Base-by-base conservation (phyloP, 495 filamentous ascomycete species). In the Annulohypoxylon maeteangense region DNA sequence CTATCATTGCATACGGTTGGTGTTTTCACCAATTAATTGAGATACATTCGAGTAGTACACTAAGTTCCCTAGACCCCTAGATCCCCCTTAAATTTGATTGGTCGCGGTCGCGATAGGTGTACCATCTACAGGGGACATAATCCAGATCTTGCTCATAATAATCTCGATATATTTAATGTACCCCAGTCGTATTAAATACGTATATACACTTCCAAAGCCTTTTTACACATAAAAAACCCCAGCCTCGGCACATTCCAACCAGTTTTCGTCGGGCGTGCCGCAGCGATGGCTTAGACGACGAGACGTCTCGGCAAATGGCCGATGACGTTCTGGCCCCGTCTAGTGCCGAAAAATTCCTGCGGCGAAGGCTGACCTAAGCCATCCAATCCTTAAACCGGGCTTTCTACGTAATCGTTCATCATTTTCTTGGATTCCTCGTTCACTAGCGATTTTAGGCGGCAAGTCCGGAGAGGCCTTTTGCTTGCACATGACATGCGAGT, bases 321-420 rank as follows among this genome's bases (percentile, higher is more conserved):
- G 29, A 54, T 54, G 25, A 54, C 50, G 50, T 54, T 34, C n/a
- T 20, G 29, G 27, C 29, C 27, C 50, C 27, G 29, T 54, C 11
- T 34, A 20, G 12, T 54, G 50, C 50, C 50, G 29, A 4, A n/a
- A 1, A 34, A 32, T 31, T 31, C 50, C 16, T 54, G n/a, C 50
- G 50, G 50, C 50, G 14, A 54, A 54, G 27, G 27, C 50, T 54
- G 27, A 54, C 50, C 8, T 54, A 34, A 51, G 47, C 12, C 47
- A 29, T n/a, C 23, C 47, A 51, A 27, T 29, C 23, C 22, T 27
- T n/a, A 4, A n/a, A 44, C 12, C 3, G n/a, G n/a, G n/a, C n/a
- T n/a, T 12, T 18, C 23, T 29, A 51, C 22, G 23, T 27, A 51
- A 27, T 29, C 47, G 29, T 14, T 48, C 18, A 48, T 48, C 11